Conservation (phyloP, 106 monocot genomes). For the Vanilla planifolia region DNA sequence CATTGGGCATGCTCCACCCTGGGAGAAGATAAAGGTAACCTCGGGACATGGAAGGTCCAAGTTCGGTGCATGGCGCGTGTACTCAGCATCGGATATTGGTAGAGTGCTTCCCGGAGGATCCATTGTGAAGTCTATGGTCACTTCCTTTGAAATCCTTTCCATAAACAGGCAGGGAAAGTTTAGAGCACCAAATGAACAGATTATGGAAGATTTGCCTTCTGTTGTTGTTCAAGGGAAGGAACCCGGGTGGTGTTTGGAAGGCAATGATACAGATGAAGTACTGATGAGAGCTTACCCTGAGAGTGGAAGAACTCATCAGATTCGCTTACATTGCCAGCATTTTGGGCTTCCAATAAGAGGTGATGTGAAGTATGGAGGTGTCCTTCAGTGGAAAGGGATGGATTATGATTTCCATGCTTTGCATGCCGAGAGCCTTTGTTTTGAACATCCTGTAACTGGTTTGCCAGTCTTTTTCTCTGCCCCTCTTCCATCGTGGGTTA, state of each 20-base stretch:
- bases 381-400: constrained; percentile 51
- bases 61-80: constrained; percentile 86
- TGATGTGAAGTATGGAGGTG: constrained; percentile 87
- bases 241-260: constrained; percentile 5
- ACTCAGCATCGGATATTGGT: constrained; percentile 47
- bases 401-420: constrained; percentile 52
- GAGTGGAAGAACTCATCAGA: constrained; percentile 93
- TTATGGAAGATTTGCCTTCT: constrained; percentile 14
- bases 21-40: constrained; percentile 39
- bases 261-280: constrained; percentile 13
- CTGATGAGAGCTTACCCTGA: constrained; percentile 71
- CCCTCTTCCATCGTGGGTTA: constrained; percentile 62
- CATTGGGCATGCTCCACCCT: constrained; percentile 28
- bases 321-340: constrained; percentile 86
- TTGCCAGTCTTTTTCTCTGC: constrained; percentile 25
- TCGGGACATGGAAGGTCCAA: constrained; percentile 89
- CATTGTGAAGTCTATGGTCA: constrained; percentile 58
- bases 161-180: constrained; percentile 28
- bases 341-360: constrained; percentile 73
- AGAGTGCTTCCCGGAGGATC: constrained; percentile 72
- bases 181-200: constrained; percentile 12
- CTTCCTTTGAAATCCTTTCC: constrained; percentile 47
- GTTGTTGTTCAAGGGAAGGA: constrained; percentile 19
- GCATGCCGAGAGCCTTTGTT: constrained; percentile 71
- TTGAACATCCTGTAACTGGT: constrained; percentile 69